Evolutionary conservation across 106 monocot species (phyloP), one percentile per base, ranked within the genome.

Genomic region (Dendrobium huoshanense): DNA sequence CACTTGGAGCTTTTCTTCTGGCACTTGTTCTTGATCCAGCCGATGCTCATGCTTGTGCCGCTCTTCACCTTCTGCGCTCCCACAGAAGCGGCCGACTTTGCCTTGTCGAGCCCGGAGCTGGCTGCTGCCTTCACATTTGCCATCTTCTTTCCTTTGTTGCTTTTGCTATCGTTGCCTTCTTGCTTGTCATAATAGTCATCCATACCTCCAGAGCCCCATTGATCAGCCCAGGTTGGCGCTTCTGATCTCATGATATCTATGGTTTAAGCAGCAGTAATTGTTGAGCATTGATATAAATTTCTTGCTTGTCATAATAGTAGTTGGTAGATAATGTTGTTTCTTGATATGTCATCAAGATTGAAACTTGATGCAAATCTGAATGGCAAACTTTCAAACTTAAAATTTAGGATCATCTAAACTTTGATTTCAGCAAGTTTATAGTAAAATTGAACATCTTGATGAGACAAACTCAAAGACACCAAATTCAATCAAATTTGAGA

Each of bases 21-120:
- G 85, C 85, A 90, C 81, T 88, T 86, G 44, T 75, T 81, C 85
- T 90, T 93, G 83, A 93, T 87, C 93, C 90, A 93, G 41, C 81
- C 83, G 83, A 90, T 79, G 27, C 93, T 87, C 2, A 75, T 79
- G 59, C 81, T 81, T 2, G 90, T 79, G n/a, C 90, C 86, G 25
- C 59, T 79, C 86, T 90, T 90, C 41, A 93, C 90, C 85, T 90
- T 93, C 43, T 84, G 81, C 2, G 93, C 87, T 11, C 93, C 93
- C 0, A 67, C 75, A 3, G 77, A 59, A 15, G 90, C 83, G 9
- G 85, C 88, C 29, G 77, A 78, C 83, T 88, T 93, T 10, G 90
- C 92, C 90, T 92, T 92, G 40, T 31, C 81, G 22, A 90, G 61
- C 33, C 90, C 77, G 0, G 84, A 73, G 0, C 79, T 86, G 5